phyloP scores from a whole-genome alignment of 192 early-diverging fungal species.

The Linderina pennispora region DNA sequence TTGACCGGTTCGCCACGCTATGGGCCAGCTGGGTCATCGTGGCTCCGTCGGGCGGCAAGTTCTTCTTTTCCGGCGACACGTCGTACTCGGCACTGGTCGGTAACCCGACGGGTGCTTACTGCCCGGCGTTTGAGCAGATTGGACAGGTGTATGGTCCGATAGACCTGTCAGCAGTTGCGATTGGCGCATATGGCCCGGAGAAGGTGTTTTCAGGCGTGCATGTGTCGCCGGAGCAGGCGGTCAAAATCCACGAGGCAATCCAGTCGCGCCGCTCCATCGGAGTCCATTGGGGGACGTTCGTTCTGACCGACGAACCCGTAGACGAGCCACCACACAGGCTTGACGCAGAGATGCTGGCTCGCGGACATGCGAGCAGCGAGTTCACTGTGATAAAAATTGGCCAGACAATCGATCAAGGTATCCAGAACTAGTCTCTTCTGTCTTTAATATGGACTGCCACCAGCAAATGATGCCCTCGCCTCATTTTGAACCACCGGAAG shows the following conservation, averaged over 20 bases:
- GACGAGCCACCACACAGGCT: conserved; percentile 64
- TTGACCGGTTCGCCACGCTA: conserved; percentile 66
- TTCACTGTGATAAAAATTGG: conserved; percentile 51
- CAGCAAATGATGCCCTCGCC: no score
- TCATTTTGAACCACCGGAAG: no score
- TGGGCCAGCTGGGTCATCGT: conserved; percentile 72
- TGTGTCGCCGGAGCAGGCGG: conserved; percentile 73
- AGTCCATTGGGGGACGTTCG: conserved; percentile 87
- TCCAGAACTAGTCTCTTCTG: no score
- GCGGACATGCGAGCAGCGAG: conserved; percentile 42
- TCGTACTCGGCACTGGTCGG: conserved; percentile 64
- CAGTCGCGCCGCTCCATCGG: conserved; percentile 58
- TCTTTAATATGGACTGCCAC: no score
- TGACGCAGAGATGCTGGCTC: conserved; percentile 45
- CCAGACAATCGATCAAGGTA: conserved; percentile 41
- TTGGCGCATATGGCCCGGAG: conserved; percentile 79
- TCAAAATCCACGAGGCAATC: conserved; percentile 72
- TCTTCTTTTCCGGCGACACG: conserved; percentile 60
- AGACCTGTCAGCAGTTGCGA: conserved; percentile 72
- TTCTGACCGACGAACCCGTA: conserved; percentile 62
- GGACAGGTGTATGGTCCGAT: conserved; percentile 65
- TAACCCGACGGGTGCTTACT: conserved; percentile 53
- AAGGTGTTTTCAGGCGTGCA: conserved; percentile 64
- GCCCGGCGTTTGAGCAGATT: conserved; percentile 82
- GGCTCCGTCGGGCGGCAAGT: conserved; percentile 25